Evolutionary conservation across 257 asterid species (phyloP), one percentile per base, ranked within the genome.

Genomic region (Penstemon barbatus): DNA sequence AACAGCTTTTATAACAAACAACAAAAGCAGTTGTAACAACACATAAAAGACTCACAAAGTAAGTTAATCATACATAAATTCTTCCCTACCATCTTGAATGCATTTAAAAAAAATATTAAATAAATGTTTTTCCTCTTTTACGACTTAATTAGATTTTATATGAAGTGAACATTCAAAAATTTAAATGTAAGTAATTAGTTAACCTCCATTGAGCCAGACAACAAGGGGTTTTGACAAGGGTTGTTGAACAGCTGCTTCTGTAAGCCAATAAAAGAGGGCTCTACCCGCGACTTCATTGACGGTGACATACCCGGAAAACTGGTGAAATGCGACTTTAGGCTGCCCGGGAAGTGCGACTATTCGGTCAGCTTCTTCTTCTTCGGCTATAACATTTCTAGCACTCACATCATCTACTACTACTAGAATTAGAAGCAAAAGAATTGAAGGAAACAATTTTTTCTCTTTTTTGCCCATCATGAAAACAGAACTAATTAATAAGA

Each of bases 161-260:
- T 57, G 11, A 18, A 5, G 38, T 25, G 25, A 13, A 55, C 40
- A 55, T 13, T 3, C 7, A 19, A 55, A 38, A 37, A 6, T 13
- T 51, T 66, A 15, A 15, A 15, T 15, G 0, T 15, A 25, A 25
- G 33, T 25, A 25, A 25, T 25, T 25, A 25, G 2, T 25, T 25
- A 25, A 83, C 98, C 98, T 92, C 98, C 98, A 65, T 92, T 89
- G 68, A 92, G 98, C 98, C 98, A 92, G 70, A 92, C 73, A 71
- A 92, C 93, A 15, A 92, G 85, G 4, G 98, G 97, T 68, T 78
- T 86, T 0, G 88, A 55, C 1, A 57, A 54, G 63, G 95, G 89
- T 0, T 80, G 57, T 49, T 82, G 56, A 43, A 19, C 73, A 6
- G 98, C 95, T 69, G 98, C 95, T 69, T 92, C 98, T 1, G 95